A percentile compares a stretch with the other conserved stretches of the same genome.
Conservation (phyloP, 768 basidiomycete species). For the Tylopilus felleus region DNA sequence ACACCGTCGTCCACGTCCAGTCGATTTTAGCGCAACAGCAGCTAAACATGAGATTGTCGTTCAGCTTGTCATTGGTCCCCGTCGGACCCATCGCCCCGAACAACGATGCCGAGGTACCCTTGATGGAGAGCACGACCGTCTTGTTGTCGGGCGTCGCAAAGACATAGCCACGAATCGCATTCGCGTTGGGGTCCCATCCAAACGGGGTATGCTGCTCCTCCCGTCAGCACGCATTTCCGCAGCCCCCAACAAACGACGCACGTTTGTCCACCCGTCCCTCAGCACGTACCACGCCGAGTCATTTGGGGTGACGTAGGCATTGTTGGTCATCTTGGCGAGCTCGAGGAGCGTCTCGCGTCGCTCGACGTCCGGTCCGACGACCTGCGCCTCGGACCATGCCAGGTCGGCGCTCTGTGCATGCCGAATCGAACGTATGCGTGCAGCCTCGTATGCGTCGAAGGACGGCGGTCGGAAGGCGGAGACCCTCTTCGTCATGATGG, state of each 20-base stretch:
- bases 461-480: conserved; percentile 47
- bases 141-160: conserved; percentile 82
- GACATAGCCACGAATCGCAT: conserved; percentile 89
- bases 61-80: conserved; percentile 86
- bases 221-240: not conserved
- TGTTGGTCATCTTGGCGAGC: conserved; percentile 93
- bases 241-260: conserved; percentile 16
- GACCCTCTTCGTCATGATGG: conserved; percentile 37
- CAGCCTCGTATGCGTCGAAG: conserved; percentile 40
- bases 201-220: conserved; percentile 52
- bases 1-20: conserved; percentile 93
- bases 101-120: conserved; percentile 82
- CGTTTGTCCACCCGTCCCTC: conserved; percentile 59
- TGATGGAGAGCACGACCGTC: conserved; percentile 85
- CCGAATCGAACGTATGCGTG: conserved; percentile 43
- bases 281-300: conserved; percentile 78
- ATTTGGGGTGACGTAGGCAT: conserved; percentile 73
- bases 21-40: conserved; percentile 94
- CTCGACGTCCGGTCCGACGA: conserved; percentile 72
- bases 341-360: conserved; percentile 70
- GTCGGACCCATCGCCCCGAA: conserved; percentile 80
- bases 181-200: conserved; percentile 87
- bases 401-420: conserved; percentile 45
- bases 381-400: conserved; percentile 72
- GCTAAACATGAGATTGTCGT: conserved; percentile 90